Evolutionary conservation across 352 stramenopile species (phyloP).

Genomic region (Elongisporangium anandrum): DNA sequence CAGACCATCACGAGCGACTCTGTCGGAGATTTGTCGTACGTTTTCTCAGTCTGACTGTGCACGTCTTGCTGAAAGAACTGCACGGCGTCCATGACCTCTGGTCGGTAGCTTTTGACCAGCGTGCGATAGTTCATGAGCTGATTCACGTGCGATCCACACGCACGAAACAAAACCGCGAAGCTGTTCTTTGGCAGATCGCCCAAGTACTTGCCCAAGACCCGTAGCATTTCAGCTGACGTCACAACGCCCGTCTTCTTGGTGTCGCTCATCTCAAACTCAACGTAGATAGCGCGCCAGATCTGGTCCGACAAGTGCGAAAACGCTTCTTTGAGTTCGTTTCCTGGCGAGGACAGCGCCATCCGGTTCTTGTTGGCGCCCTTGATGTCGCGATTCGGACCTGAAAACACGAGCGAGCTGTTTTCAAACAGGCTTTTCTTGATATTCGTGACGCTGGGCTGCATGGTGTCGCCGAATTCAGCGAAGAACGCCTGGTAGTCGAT

Average conservation of each 20-base stretch:
- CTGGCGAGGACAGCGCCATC: constrained; percentile 45
- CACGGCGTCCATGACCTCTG: constrained; percentile 43
- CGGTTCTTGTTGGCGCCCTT: constrained; percentile 60
- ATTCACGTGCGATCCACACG: constrained; percentile 57
- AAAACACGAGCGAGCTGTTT: constrained; percentile 63
- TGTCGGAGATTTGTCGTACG: constrained; percentile 50
- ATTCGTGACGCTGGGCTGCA: constrained; percentile 21
- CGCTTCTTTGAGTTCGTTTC: constrained; percentile 69
- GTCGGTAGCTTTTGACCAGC: constrained; percentile 64
- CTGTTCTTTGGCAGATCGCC: constrained; percentile 47
- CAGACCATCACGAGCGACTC: constrained; percentile 72
- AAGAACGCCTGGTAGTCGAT: constrained; percentile 70
- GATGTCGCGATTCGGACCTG: constrained; percentile 30
- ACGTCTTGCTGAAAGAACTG: constrained; percentile 50
- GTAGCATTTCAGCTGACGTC: constrained; percentile 49
- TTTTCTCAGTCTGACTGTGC: constrained; percentile 31
- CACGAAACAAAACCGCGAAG: constrained; percentile 54
- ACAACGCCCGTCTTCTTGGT: constrained; percentile 55
- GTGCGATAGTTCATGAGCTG: constrained; percentile 70
- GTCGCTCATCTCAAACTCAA: constrained; percentile 62
- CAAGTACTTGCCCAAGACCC: constrained; percentile 59
- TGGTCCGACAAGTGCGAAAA: constrained; percentile 56
- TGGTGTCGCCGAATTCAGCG: constrained; percentile 46
- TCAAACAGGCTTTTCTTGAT: constrained; percentile 37
- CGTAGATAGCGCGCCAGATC: constrained; percentile 56